These are phyloP conservation scores for Lepiota brunneoincarnata DNA, from an alignment of 768 basidiomycete genomes.

Conservation along the genomic window DNA sequence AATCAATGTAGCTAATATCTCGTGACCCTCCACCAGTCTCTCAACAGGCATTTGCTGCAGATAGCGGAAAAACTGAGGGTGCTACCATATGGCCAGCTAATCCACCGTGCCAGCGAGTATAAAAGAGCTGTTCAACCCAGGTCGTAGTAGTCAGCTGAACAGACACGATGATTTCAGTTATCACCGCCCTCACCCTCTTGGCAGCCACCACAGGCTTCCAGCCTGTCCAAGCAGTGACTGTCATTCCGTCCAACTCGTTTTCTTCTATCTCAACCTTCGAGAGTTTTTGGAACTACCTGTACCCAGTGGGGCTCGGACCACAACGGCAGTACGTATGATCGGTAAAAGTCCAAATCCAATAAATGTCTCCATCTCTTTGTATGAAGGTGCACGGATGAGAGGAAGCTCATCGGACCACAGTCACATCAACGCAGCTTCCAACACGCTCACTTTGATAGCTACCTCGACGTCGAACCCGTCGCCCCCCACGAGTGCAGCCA, in stretches of 20 bases:
- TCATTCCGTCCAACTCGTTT: conserved; percentile 39
- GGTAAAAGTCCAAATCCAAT: not conserved
- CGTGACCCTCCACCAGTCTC: not conserved
- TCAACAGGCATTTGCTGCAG: not conserved
- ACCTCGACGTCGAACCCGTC: conserved; percentile 35
- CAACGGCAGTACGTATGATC: conserved; percentile 35
- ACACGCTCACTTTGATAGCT: conserved; percentile 38
- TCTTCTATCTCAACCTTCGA: conserved; percentile 35
- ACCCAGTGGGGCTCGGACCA: conserved; percentile 47
- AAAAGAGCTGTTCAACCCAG: not conserved
- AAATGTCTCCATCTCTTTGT: not conserved
- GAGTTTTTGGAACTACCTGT: conserved; percentile 39
- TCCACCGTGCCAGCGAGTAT: not conserved
- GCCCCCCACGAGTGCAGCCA: conserved; percentile 37
- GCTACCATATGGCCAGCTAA: not conserved
- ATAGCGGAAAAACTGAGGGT: conserved; percentile 9
- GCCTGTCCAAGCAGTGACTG: conserved; percentile 26
- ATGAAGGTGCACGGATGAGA: conserved; percentile 39
- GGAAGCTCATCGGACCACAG: conserved; percentile 38
- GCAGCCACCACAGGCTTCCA: conserved; percentile 13
- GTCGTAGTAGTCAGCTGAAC: no score
- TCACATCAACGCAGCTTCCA: conserved; percentile 34
- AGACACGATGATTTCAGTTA: conserved; percentile 1
- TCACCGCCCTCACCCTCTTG: conserved; percentile 11
- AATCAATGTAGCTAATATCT: not conserved